phyloP scores from a whole-genome alignment of 257 asterid genomes.

The Henckelia pumila region DNA sequence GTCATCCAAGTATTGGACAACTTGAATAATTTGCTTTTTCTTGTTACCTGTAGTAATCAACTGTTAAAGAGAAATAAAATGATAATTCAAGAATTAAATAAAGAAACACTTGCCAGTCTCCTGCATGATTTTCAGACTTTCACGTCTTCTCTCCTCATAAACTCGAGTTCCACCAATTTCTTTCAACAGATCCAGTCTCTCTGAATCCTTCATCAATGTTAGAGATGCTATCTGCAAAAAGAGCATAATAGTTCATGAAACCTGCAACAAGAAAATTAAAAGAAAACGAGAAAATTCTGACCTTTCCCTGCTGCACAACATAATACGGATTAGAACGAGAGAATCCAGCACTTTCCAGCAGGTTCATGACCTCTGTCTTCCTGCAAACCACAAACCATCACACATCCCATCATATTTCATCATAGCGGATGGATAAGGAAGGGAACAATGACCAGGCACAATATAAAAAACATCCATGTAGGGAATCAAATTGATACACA shows the following conservation, averaged over 20 bases:
- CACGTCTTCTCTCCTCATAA: conserved; percentile 97
- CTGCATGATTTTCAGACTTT: conserved; percentile 97
- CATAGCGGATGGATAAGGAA: background rate
- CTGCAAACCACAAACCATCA: conserved; percentile 46
- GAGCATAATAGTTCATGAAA: conserved; percentile 27
- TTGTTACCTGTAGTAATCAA: conserved; percentile 64
- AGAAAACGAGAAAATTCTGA: conserved; percentile 29
- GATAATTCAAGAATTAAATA: conserved; percentile 26
- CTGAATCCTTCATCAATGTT: conserved; percentile 93
- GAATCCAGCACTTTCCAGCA: conserved; percentile 99
- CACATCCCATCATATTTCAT: conserved; percentile 20
- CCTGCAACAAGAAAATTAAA: conserved; percentile 13
- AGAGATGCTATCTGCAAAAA: conserved; percentile 74
- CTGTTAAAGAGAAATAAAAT: conserved; percentile 27
- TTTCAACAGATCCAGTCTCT: conserved; percentile 93
- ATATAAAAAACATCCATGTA: conserved; percentile 16
- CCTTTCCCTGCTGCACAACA: conserved; percentile 99
- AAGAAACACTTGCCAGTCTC: conserved; percentile 69
- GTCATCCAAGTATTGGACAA: conserved; percentile 95
- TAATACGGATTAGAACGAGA: conserved; percentile 99
- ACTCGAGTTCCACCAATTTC: conserved; percentile 99
- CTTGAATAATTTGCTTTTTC: conserved; percentile 94
- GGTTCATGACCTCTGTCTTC: conserved; percentile 97
- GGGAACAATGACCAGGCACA: conserved; percentile 7
- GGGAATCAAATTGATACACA: conserved; percentile 35